phyloP scores from a whole-genome alignment of 768 basidiomycete genomes.

The Lentinula lateritia region DNA sequence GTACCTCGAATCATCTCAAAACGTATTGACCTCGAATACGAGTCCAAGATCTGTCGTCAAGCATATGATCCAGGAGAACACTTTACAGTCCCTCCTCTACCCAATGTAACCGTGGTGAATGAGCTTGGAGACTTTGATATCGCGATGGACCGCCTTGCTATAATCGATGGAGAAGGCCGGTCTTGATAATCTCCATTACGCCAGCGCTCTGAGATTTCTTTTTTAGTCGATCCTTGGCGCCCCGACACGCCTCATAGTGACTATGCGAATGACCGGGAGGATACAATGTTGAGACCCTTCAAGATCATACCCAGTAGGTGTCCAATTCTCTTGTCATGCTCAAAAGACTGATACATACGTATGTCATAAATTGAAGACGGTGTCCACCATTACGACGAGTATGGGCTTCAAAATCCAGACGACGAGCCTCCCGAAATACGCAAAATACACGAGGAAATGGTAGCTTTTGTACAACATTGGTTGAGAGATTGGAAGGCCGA shows the following conservation, averaged over 20 bases:
- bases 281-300: constrained; percentile 74
- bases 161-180: constrained; percentile 81
- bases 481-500: constrained; percentile 30
- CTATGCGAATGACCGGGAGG: constrained; percentile 60
- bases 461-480: constrained; percentile 78
- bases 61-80: constrained; percentile 75
- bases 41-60: constrained; percentile 38
- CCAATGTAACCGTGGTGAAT: constrained; percentile 83
- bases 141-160: constrained; percentile 73
- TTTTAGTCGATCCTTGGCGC: constrained; percentile 82
- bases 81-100: constrained; percentile 64
- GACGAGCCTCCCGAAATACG: constrained; percentile 76
- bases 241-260: constrained; percentile 80
- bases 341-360: constrained; percentile 1
- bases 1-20: constrained; percentile 77
- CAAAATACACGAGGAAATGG: constrained; percentile 76
- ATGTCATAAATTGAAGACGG: constrained; percentile 35
- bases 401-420: constrained; percentile 55
- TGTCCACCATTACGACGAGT: constrained; percentile 76
- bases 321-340: background rate
- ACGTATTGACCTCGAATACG: constrained; percentile 54
- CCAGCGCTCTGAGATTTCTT: background rate
- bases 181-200: background rate
- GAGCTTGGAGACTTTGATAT: constrained; percentile 79
- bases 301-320: constrained; percentile 79